A percentile compares a stretch with the other conserved stretches of the same genome.
Evolutionary conservation across 1,284 basidiomycete genomes (phyloP).

Genomic region (Cutaneotrichosporon spelunceum): DNA sequence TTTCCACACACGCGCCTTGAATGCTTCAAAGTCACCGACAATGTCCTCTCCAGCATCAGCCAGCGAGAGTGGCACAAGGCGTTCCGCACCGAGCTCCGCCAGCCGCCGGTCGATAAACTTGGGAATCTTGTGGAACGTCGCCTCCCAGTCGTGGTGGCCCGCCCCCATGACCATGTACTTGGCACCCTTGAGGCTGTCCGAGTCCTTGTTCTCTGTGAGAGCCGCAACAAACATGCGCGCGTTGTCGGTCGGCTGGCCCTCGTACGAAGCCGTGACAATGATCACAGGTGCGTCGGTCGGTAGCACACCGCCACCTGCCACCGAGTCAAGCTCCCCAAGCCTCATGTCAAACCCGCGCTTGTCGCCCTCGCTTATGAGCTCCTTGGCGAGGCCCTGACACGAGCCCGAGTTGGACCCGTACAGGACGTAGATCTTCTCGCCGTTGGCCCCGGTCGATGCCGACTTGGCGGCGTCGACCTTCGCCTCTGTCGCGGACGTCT

Average conservation of each 20-base stretch:
- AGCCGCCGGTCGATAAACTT: slow-evolving; percentile 53
- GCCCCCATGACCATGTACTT: slow-evolving; percentile 59
- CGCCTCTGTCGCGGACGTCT: neutral
- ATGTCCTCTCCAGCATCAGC: slow-evolving; percentile 53
- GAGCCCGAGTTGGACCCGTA: slow-evolving; percentile 56
- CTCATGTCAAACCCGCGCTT: slow-evolving; percentile 53
- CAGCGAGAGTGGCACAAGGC: slow-evolving; percentile 35
- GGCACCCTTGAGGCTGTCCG: slow-evolving; percentile 44
- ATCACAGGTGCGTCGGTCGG: slow-evolving; percentile 57
- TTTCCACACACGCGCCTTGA: slow-evolving; percentile 54
- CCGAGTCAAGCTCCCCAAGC: slow-evolving; percentile 55
- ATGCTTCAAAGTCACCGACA: slow-evolving; percentile 56
- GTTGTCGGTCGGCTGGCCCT: slow-evolving; percentile 50
- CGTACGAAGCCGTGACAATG: slow-evolving; percentile 58
- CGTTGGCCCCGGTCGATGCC: neutral
- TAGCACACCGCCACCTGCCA: slow-evolving; percentile 45
- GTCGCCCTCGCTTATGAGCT: slow-evolving; percentile 54
- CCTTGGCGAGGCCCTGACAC: slow-evolving; percentile 57
- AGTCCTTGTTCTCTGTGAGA: slow-evolving; percentile 7
- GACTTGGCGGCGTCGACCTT: neutral
- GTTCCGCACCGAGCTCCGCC: slow-evolving; percentile 52
- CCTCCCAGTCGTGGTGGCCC: slow-evolving; percentile 59
- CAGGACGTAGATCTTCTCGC: slow-evolving; percentile 18
- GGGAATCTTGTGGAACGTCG: slow-evolving; percentile 59
- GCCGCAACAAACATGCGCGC: slow-evolving; percentile 24